A percentile compares a stretch with the other conserved stretches of the same genome.
These are phyloP conservation scores for Ustilago loliicola DNA, from an alignment of 1,284 basidiomycete genomes.

Conservation along the genomic window DNA sequence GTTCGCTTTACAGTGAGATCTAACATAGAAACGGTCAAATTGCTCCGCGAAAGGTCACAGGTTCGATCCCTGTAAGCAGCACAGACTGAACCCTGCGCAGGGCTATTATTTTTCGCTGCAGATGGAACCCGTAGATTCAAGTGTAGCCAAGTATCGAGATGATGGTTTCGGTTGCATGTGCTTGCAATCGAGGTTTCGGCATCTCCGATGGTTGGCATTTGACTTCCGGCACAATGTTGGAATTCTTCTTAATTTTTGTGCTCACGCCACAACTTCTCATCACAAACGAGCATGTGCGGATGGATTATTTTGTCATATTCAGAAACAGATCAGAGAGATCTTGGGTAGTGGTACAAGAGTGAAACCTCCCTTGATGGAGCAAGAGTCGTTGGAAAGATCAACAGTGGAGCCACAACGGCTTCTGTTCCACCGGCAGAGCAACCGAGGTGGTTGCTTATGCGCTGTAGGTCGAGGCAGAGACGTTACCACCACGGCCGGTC, in stretches of 20 bases:
- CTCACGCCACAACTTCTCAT: background rate
- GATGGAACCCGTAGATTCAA: too few relatives aligned
- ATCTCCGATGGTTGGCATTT: too few relatives aligned
- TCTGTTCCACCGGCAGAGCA: background rate
- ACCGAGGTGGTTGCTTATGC: slow-evolving; percentile 75
- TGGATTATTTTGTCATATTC: slow-evolving; percentile 18
- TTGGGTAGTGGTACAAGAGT: slow-evolving; percentile 11
- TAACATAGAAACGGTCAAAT: too few relatives aligned
- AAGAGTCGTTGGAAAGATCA: slow-evolving; percentile 1
- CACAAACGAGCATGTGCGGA: background rate
- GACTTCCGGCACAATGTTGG: too few relatives aligned
- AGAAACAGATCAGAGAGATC: slow-evolving; percentile 15
- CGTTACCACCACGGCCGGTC: slow-evolving; percentile 93
- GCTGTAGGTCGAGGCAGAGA: slow-evolving; percentile 91
- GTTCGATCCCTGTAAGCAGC: slow-evolving; percentile 45
- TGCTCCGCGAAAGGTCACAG: slow-evolving; percentile 31
- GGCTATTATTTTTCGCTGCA: too few relatives aligned
- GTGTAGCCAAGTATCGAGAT: too few relatives aligned
- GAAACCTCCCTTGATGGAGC: slow-evolving; percentile 15
- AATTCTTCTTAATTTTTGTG: too few relatives aligned
- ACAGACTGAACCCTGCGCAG: too few relatives aligned
- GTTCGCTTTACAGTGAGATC: background rate
- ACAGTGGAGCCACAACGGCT: background rate
- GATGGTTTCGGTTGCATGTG: background rate
- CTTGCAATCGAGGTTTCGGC: too few relatives aligned